Evolutionary conservation across 1,284 basidiomycete genomes (phyloP), one percentile per base, ranked within the genome.

Genomic region (Cryptococcus sp.): DNA sequence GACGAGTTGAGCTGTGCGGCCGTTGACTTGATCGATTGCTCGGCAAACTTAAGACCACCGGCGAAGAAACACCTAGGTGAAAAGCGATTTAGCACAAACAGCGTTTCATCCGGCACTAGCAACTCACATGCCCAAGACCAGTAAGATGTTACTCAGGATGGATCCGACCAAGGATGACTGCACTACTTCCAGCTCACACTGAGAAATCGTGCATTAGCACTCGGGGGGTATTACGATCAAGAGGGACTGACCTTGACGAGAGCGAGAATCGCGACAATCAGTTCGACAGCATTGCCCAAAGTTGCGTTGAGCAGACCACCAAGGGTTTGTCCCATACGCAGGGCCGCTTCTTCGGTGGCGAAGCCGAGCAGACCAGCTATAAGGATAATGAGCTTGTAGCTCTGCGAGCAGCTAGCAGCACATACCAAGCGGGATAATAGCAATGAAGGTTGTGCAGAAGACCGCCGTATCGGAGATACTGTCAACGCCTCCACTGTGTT

Each of bases 221-320:
- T 19, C 39, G 19, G 31, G 0, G 42, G 8, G 25, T 48, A 10
- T 15, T 35, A 38, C 25, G 19, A 15, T 11, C 40, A 5, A 45
- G 39, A 38, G 7, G 4, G 16, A 60, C 61, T 35, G 44, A 72
- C 68, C 68, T 77, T 77, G 64, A 78, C 66, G n/a, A 77, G 54
- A 27, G 75, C 71, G 5, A 76, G 67, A 51, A 77, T 77, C 19
- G 75, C 72, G 38, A 74, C 67, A 48, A 80, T 80, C 45, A 80
- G 57, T 57, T 80, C 76, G 54, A 78, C 75, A 19, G 73, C 78
- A 55, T 86, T 86, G 16, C 86, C 85, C 41, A 94, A 80, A 8
- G 91, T 94, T 13, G 90, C 91, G 75, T 93, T 93, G 59, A 93
- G 75, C 15, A 93, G 81, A 59, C 90, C 91, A 58, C 90, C 90